Evolutionary conservation across 2,329 filamentous ascomycete species (phyloP), one percentile per base, ranked within the genome.

Genomic region (Mycocentrospora acerina): DNA sequence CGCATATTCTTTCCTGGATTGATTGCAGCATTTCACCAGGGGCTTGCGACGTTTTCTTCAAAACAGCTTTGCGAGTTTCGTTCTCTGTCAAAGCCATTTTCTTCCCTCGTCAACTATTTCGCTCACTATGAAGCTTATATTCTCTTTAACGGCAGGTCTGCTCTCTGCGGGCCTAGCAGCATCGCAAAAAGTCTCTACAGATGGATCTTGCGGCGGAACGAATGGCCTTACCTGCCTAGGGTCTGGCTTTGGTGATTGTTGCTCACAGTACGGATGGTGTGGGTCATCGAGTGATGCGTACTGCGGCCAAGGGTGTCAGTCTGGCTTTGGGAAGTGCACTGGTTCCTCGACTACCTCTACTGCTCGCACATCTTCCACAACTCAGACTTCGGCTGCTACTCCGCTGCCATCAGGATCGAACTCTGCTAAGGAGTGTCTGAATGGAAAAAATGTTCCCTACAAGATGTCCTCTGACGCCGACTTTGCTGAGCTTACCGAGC

Each of bases 171-270:
- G 44, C 37, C 24, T 51, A 26, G 48, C 48, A 18, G 40, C 49
- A 14, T 49, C 50, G n/a, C 53, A 45, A 12, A 62, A 59, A 33
- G 54, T 69, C 11, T 72, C 70, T 1, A 50, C 62, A 14, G 66
- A 73, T 32, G 71, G 69, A 12, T 60, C 56, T 13, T 74, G 72
- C 36, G 72, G 70, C 15, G 70, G 66, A 29, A 48, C 60, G 15
- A 61, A 58, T 13, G 67, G 65, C 13, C 65, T 65, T 43, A 73
- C 70, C 17, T 74, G 72, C 45, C 48, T 59, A 25, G 71, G 70
- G n/a, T 71, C 67, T 42, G 32, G 46, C 8, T 72, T 67, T 38
- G 71, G 71, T 2, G 51, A 68, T 39, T 74, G 73, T 52, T 75
- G 72, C 55, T 73, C 69, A 12, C 57, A 52, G 37, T 62, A 62